Evolutionary conservation across 1,139 yeast species (phyloP).

Genomic region (Diutina catenulata): DNA sequence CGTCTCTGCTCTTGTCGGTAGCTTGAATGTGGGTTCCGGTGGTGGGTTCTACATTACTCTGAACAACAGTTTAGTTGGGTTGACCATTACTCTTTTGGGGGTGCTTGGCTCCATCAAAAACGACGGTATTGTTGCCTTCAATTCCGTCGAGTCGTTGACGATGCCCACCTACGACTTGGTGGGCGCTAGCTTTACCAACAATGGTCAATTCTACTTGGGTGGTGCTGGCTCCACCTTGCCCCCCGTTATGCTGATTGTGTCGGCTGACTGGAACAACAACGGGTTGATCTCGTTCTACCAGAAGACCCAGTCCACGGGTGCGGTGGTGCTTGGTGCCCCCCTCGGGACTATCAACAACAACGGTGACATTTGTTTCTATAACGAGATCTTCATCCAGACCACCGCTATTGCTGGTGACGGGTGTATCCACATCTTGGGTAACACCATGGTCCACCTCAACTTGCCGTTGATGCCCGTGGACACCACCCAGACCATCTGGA

Average conservation of each 20-base stretch:
- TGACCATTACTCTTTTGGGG: background rate
- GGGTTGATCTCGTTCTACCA: slow-evolving; percentile 1
- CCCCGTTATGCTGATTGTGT: background rate
- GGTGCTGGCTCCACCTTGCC: background rate
- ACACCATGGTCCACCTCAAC: slow-evolving; percentile 4
- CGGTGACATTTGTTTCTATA: slow-evolving; percentile 3
- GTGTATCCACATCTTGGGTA: slow-evolving; percentile 1
- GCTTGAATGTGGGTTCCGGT: slow-evolving; percentile 1
- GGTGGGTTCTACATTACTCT: slow-evolving; percentile 3
- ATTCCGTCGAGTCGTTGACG: background rate
- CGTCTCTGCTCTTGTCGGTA: background rate
- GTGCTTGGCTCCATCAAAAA: background rate
- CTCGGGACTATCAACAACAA: slow-evolving; percentile 2
- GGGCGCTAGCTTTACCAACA: slow-evolving; percentile 4
- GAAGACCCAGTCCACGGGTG: background rate
- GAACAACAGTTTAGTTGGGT: background rate
- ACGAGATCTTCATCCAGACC: slow-evolving; percentile 2
- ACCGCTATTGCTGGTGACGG: background rate
- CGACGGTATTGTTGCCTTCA: slow-evolving; percentile 1
- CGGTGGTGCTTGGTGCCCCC: slow-evolving; percentile 1
- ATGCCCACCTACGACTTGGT: slow-evolving; percentile 1
- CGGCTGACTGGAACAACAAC: slow-evolving; percentile 1
- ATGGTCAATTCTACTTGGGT: slow-evolving; percentile 1
- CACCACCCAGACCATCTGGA: slow-evolving; percentile 2
- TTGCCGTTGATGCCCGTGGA: slow-evolving; percentile 2